Conservation (phyloP, 176 grass and related monocot genomes). For the Oryza glaberrima region DNA sequence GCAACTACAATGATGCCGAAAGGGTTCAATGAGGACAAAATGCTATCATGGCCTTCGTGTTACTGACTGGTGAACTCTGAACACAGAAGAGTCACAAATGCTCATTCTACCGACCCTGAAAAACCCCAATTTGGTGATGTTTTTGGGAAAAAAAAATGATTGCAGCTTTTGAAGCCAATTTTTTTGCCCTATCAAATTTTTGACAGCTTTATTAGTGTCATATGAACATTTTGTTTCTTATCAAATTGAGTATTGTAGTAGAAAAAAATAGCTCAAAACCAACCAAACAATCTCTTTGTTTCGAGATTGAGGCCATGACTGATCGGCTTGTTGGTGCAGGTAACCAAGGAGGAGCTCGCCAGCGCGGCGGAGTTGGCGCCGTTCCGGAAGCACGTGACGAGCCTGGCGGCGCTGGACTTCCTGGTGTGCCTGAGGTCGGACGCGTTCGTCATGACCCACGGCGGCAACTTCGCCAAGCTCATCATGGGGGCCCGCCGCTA, state of each 20-base stretch:
- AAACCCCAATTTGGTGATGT: not conserved
- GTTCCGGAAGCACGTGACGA: slow-evolving; percentile 86
- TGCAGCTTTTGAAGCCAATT: too few species aligned
- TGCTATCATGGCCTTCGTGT: not conserved
- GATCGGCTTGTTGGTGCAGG: slow-evolving; percentile 31
- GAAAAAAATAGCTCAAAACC: too few species aligned
- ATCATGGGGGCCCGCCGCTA: slow-evolving; percentile 78
- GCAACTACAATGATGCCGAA: too few species aligned
- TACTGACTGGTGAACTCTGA: not conserved
- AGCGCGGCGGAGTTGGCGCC: slow-evolving; percentile 66
- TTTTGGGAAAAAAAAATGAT: not conserved
- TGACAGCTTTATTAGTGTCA: too few species aligned
- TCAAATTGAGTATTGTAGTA: too few species aligned
- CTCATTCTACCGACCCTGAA: not conserved
- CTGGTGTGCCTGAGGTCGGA: slow-evolving; percentile 85
- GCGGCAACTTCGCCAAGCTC: slow-evolving; percentile 85
- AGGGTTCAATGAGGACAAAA: not conserved
- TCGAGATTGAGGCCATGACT: too few species aligned
- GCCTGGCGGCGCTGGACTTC: slow-evolving; percentile 84
- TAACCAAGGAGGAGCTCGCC: slow-evolving; percentile 83
- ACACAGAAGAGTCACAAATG: not conserved
- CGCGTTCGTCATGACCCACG: slow-evolving; percentile 85
- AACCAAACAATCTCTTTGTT: not conserved
- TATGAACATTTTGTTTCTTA: too few species aligned
- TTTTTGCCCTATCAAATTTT: too few species aligned